These are phyloP conservation scores for Teunomyces barrocoloradensis DNA, from an alignment of 805 yeast genomes.

Conservation along the genomic window DNA sequence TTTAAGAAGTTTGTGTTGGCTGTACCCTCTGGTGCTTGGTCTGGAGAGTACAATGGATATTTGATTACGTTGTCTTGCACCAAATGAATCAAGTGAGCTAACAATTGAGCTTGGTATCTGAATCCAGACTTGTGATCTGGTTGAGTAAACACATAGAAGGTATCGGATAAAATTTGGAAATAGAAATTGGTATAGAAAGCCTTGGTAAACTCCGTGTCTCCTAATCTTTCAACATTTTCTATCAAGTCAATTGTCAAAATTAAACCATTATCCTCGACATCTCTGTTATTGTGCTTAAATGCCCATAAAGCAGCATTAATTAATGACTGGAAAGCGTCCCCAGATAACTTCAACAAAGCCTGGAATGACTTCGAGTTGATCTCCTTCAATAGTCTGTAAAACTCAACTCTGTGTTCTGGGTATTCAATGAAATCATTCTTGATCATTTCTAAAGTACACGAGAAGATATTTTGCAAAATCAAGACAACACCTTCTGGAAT, in stretches of 20 bases:
- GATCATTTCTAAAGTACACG: slow-evolving; percentile 92
- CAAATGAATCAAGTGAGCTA: slow-evolving; percentile 78
- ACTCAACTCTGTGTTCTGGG: slow-evolving; percentile 97
- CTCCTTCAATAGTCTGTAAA: slow-evolving; percentile 83
- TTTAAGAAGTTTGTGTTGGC: slow-evolving; percentile 74
- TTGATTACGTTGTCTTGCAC: slow-evolving; percentile 74
- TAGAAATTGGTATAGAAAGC: slow-evolving; percentile 87
- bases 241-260: slow-evolving; percentile 79
- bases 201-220: slow-evolving; percentile 68
- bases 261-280: slow-evolving; percentile 91
- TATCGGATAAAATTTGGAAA: slow-evolving; percentile 85
- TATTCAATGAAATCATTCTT: slow-evolving; percentile 93
- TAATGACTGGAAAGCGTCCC: slow-evolving; percentile 85
- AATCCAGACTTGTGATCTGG: slow-evolving; percentile 98
- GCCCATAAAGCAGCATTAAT: slow-evolving; percentile 98
- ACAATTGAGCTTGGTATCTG: slow-evolving; percentile 77
- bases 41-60: slow-evolving; percentile 76
- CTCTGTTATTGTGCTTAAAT: slow-evolving; percentile 94
- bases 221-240: slow-evolving; percentile 77
- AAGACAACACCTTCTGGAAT: slow-evolving; percentile 87
- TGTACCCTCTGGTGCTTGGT: slow-evolving; percentile 82
- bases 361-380: slow-evolving; percentile 82
- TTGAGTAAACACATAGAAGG: slow-evolving; percentile 90
- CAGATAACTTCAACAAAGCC: slow-evolving; percentile 84
- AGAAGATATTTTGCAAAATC: slow-evolving; percentile 87